Evolutionary conservation across 2,329 filamentous ascomycete genomes (phyloP), one percentile per base, ranked within the genome.

Genomic region (Sporothrix pseudoabietina): DNA sequence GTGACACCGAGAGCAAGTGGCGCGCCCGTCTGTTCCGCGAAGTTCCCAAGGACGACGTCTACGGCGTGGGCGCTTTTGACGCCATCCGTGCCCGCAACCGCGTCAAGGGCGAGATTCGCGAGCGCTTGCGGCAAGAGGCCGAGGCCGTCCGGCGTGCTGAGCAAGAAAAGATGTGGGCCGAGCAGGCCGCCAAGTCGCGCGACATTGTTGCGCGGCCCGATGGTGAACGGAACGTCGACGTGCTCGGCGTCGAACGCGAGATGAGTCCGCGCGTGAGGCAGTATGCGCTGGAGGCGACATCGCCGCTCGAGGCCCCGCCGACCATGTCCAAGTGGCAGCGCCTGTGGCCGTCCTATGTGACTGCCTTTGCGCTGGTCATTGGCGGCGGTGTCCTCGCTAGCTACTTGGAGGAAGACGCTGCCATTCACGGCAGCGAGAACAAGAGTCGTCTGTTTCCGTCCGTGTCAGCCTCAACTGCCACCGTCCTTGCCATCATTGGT

Each of bases 391-490:
- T 82, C 22, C 82, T 86, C 57, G 82, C 84, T n/a, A 78, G 80
- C 65, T 35, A 5, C 32, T 6, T 41, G 32, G 79, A 86, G 61
- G n/a, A 22, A n/a, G 12, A 49, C 14, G 90, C 85, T 86, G 10
- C 39, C 22, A 19, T 4, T 7, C 39, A 82, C 74, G 78, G 78
- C 44, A 16, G 12, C 82, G 69, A 5, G 63, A 79, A 82, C 41
- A 77, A 77, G 4, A 78, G 84, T 73, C 84, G 91, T 68, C 77
- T 92, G 52, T 88, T 87, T 78, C 88, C 88, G 1, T 87, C 90
- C 55, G 81, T 90, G 1, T 87, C 90, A 0, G 87, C 90, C 1
- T 85, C 90, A 16, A 84, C 87, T 2, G 89, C 89, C 14, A 93
- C 92, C 2, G 83, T 93, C n/a, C 82, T 85, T 47, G 82, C 84